Evolutionary conservation across 2,329 filamentous ascomycete genomes (phyloP), one percentile per base, ranked within the genome.

Genomic region (Aspergillus sp.): DNA sequence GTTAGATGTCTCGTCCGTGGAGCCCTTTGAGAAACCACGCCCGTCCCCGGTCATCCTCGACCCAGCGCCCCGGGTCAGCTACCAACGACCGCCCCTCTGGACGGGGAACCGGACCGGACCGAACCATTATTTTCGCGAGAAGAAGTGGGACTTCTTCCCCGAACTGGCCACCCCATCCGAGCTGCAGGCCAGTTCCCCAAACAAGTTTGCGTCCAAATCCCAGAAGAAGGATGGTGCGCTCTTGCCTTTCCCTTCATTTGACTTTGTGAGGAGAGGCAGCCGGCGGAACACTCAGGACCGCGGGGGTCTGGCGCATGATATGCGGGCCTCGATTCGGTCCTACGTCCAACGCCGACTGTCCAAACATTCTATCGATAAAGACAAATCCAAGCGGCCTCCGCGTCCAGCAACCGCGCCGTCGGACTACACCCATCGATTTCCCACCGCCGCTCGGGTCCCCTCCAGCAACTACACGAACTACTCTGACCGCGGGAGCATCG

Each of bases 81-180:
- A 66, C 47, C 60, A 58, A 3, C 60, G 55, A 2, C 59, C 60
- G 3, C 50, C 59, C 0, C 53, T 58, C 10, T 65, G 65, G 62
- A 50, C 47, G 9, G 54, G 57, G 22, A 59, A 47, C 7, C 59
- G 59, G 4, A 50, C 55, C 3, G 65, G 63, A 17, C 59, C 64
- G 4, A 69, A 66, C 50, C 68, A 69, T 54, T 73, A 72, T 43
- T 73, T 73, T 43, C 63, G 69, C 6, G 70, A 73, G 43, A 73
- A 73, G 58, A 73, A 71, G 53, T 73, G 67, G 68, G 69, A 73
- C 54, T 71, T 71, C 55, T 73, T 73, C 52, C 70, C 70, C 1
- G 70, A 73, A 52, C 46, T 73, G 30, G 70, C 67, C 0, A 64
- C 65, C 0, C 66, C 67, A 3, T 63, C 65, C 3, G 54, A 60